Conservation (phyloP, 75 land plant species). For the Selaginella moellendorffii region DNA sequence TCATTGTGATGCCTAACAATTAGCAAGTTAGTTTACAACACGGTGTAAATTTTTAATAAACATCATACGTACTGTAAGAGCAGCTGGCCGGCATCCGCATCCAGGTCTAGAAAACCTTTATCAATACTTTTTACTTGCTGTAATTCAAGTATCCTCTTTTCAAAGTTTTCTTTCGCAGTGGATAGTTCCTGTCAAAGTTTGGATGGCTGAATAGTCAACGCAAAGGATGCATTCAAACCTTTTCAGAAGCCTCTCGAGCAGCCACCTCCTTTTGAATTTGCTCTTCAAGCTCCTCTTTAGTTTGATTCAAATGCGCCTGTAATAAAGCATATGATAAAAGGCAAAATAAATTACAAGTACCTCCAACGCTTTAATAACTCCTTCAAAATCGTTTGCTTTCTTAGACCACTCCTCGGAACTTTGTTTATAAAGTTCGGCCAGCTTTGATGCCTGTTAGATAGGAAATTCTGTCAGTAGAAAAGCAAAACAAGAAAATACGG, state of each 20-base stretch:
- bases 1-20: not conserved
- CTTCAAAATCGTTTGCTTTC: constrained; percentile 90
- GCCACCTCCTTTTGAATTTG: not conserved
- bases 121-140: no score
- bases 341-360: no score
- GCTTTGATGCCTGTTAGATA: constrained; percentile 53
- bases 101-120: no score
- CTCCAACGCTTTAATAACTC: constrained; percentile 88
- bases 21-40: no score
- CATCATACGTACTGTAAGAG: no score
- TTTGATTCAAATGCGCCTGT: not conserved
- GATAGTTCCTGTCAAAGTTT: not conserved
- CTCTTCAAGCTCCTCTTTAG: not conserved
- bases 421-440: constrained; percentile 75
- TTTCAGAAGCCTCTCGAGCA: not conserved
- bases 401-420: constrained; percentile 90
- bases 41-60: no score
- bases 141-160: not conserved
- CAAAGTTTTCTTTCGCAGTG: not conserved
- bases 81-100: no score
- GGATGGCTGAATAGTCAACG: not conserved
- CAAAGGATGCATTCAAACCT: not conserved
- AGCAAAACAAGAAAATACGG: no score
- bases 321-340: not conserved
- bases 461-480: not conserved